Percentiles rank a stretch among this genome's conserved stretches.
Evolutionary conservation across 2,329 filamentous ascomycete genomes (phyloP).

Genomic region (Aspergillus jensenii): DNA sequence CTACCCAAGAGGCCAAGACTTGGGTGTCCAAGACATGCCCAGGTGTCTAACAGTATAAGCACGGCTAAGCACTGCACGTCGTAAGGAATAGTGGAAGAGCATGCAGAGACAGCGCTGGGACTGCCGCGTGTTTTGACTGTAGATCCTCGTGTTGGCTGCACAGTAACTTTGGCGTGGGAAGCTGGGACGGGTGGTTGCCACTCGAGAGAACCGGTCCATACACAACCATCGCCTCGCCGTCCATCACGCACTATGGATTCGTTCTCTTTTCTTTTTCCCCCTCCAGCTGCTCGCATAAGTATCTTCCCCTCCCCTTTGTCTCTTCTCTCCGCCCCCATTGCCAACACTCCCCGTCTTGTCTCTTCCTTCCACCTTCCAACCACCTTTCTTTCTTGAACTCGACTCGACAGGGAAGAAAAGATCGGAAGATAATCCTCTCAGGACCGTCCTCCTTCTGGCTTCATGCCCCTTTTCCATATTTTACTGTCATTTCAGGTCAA

Average conservation of each 20-base stretch:
- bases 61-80: no score
- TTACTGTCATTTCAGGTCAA: conserved; percentile 11
- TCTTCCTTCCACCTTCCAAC: background rate
- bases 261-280: background rate
- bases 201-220: no score
- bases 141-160: no score
- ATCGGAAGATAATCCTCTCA: background rate
- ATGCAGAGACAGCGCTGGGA: no score
- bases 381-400: background rate
- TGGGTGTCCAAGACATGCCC: no score
- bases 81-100: no score
- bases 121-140: no score
- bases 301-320: background rate
- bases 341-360: background rate
- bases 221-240: no score
- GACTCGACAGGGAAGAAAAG: background rate
- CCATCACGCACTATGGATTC: background rate
- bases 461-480: background rate
- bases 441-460: background rate
- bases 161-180: no score
- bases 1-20: no score
- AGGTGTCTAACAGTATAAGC: no score
- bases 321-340: background rate
- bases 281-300: background rate
- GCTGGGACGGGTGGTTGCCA: no score